These are phyloP conservation scores for Tetrahymena malaccensis DNA, from an alignment of 73 alveolate species.

Conservation along the genomic window DNA sequence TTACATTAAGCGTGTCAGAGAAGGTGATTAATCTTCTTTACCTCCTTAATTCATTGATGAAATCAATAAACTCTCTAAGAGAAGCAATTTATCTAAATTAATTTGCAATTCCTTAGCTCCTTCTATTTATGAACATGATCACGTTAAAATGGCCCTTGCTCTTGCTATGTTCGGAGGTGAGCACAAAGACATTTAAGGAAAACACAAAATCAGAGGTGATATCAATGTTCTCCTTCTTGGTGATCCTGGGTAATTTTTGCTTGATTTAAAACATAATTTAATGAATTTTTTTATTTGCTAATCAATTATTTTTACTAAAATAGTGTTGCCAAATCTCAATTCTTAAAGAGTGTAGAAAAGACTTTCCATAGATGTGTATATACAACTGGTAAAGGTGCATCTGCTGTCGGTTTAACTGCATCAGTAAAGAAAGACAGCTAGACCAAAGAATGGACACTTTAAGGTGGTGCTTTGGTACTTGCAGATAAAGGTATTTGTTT, in stretches of 20 bases:
- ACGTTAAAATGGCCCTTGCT: constrained; percentile 90
- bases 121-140: constrained; percentile 95
- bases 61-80: constrained; percentile 78
- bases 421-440: constrained; percentile 97
- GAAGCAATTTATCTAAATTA: constrained; percentile 82
- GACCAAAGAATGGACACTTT: constrained; percentile 96
- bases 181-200: constrained; percentile 95
- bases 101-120: constrained; percentile 96
- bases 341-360: constrained; percentile 96
- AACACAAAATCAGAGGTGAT: constrained; percentile 99
- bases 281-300: no score
- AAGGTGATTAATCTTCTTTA: constrained; percentile 67
- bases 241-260: constrained; percentile 41
- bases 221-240: constrained; percentile 97
- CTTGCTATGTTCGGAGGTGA: constrained; percentile 98
- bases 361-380: constrained; percentile 81
- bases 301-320: neutral
- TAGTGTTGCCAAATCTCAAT: constrained; percentile 98
- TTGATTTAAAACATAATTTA: neutral
- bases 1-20: constrained; percentile 83
- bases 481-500: constrained; percentile 97
- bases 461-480: constrained; percentile 99
- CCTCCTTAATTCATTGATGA: constrained; percentile 91
- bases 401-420: constrained; percentile 99
- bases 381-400: constrained; percentile 99